Conservation (phyloP, 495 filamentous ascomycete species). For the Podospora tetraspora region DNA sequence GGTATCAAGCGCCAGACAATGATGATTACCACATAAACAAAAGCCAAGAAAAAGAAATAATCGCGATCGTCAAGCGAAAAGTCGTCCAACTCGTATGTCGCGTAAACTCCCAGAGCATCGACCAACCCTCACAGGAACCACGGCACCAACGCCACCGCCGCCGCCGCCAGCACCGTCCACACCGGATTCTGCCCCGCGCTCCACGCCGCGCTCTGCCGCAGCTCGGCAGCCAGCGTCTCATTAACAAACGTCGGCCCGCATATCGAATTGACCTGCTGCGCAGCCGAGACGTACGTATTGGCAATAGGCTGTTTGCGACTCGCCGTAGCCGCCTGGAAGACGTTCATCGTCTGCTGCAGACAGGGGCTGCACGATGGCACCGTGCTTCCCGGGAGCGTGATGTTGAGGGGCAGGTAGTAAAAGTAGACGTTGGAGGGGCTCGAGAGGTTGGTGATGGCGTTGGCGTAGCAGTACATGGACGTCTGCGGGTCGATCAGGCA, state of each 20-base stretch:
- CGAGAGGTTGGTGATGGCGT: slow-evolving; percentile 69
- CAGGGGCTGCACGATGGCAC: slow-evolving; percentile 67
- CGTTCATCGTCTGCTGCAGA: slow-evolving; percentile 61
- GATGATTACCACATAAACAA: neutral
- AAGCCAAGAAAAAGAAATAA: neutral
- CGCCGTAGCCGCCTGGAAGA: slow-evolving; percentile 58
- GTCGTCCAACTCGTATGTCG: slow-evolving; percentile 1
- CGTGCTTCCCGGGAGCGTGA: slow-evolving; percentile 54
- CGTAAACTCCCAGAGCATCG: neutral
- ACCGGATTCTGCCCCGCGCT: neutral
- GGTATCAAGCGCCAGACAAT: slow-evolving; percentile 13
- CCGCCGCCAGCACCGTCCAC: neutral
- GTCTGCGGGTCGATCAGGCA: slow-evolving; percentile 59
- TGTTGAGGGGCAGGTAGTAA: slow-evolving; percentile 80
- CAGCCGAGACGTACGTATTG: slow-evolving; percentile 57
- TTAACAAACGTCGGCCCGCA: slow-evolving; percentile 63
- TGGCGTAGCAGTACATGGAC: slow-evolving; percentile 69
- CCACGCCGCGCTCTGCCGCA: slow-evolving; percentile 6
- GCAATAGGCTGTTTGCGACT: slow-evolving; percentile 54
- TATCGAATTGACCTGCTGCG: slow-evolving; percentile 56
- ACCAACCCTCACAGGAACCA: slow-evolving; percentile 13
- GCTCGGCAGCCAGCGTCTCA: slow-evolving; percentile 47
- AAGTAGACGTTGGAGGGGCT: slow-evolving; percentile 64
- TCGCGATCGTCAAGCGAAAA: neutral
- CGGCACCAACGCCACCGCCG: slow-evolving; percentile 3